Base-by-base conservation (phyloP, 129 eudicot genomes). In the Mikania micrantha region DNA sequence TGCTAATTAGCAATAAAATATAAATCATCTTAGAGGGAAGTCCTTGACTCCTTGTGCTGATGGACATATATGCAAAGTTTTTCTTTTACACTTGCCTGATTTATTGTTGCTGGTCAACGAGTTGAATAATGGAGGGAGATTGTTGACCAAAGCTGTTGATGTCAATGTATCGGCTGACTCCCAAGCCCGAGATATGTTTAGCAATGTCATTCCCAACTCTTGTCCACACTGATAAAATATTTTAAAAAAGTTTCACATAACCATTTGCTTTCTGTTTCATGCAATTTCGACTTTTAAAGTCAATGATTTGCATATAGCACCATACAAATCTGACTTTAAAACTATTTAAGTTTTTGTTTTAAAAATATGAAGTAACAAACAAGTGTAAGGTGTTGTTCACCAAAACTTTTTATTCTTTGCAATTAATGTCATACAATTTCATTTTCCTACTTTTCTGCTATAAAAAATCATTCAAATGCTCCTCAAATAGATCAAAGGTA, bases 151-250 rank as follows among this genome's bases (percentile, higher is more conserved):
- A 63, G 79, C 52, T 32, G 83, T 79, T 48, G 95, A 86, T 74
- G 87, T 84, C 61, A 83, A 84, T 20, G 96, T 81, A 66, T 92
- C 98, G 47, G 91, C 98, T 29, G 64, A 72, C 66, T 92, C 98
- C 98, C 98, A 92, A 16, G 96, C 96, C 57, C 91, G 88, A 74
- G 89, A 75, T 67, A 92, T 80, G 57, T 86, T 82, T 41, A 92
- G 75, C 74, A 92, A 80, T 45, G 85, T 86, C 72, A 77, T 82
- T 60, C 98, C 98, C 27, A 86, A 77, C 79, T 88, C 96, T 80
- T 81, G 85, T 57, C 98, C 98, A 72, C 98, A 92, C 98, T 92
- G 77, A 70, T 48, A 11, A 27, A 24, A 60, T 9, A n/a, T 28
- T 27, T 17, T 59, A 60, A 13, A 5, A 29, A 41, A 36, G 73